Evolutionary conservation across 176 grass and related monocot species (phyloP).

Genomic region (Dactylis glomerata): DNA sequence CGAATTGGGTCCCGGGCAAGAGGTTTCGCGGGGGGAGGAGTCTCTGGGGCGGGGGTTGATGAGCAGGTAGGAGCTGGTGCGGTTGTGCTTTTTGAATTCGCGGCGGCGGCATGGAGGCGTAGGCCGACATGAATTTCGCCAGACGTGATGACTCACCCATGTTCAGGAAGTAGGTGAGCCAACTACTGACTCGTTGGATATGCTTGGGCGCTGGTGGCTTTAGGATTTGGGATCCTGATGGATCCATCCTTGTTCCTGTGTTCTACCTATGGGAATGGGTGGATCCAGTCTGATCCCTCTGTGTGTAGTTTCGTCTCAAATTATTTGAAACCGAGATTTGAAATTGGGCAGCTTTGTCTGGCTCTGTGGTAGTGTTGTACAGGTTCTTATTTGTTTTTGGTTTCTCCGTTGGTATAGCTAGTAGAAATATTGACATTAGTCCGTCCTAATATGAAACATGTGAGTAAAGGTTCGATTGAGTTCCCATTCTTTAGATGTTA

Average conservation of each 20-base stretch:
- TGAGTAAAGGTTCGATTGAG: background rate
- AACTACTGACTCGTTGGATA: background rate
- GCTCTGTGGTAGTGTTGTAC: background rate
- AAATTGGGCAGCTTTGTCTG: background rate
- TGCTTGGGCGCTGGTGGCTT: constrained; percentile 17
- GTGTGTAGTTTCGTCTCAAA: background rate
- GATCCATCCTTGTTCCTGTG: constrained; percentile 16
- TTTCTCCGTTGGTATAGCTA: background rate
- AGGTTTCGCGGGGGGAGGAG: too few species aligned
- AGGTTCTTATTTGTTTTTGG: background rate
- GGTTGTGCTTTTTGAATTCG: constrained; percentile 23
- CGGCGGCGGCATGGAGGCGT: constrained; percentile 4
- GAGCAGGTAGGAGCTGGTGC: constrained; percentile 25
- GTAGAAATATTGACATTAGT: background rate
- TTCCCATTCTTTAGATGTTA: too few species aligned
- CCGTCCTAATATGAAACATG: background rate
- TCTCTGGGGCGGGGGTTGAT: constrained; percentile 29
- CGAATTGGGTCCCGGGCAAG: too few species aligned
- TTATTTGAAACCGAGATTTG: background rate
- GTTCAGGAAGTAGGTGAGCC: constrained; percentile 90
- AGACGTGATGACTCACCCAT: constrained; percentile 98
- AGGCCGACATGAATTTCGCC: constrained; percentile 75
- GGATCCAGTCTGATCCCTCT: background rate
- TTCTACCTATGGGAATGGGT: background rate
- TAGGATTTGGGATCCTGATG: constrained; percentile 1